Percentiles rank a stretch among this genome's conserved stretches.
These are phyloP conservation scores for Cladorrhinum samala DNA, from an alignment of 495 filamentous ascomycete genomes.

Conservation along the genomic window DNA sequence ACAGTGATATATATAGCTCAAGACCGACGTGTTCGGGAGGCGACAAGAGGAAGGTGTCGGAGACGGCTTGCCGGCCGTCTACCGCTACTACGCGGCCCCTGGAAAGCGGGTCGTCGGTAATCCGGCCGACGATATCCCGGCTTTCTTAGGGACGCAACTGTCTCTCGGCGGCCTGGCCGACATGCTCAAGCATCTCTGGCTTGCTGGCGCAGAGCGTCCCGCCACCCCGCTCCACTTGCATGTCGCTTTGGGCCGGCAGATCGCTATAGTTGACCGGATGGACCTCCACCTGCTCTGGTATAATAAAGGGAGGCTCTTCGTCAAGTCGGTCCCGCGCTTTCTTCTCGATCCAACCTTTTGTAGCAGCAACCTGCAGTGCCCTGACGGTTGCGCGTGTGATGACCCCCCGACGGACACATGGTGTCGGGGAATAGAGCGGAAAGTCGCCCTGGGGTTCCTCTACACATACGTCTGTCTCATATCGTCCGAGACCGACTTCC, in stretches of 20 bases:
- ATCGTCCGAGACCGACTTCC: too few species aligned
- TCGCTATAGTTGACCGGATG: too few species aligned
- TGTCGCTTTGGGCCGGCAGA: constrained; percentile 4
- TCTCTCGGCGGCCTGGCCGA: constrained; percentile 9
- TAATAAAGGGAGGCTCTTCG: too few species aligned
- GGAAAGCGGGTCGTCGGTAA: constrained; percentile 7
- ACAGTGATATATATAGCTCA: constrained; percentile 6
- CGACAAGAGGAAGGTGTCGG: neutral
- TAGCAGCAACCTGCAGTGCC: too few species aligned
- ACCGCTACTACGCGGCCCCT: constrained; percentile 6
- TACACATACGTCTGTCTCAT: too few species aligned
- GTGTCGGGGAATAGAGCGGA: too few species aligned
- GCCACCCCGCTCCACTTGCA: constrained; percentile 9
- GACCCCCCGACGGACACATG: too few species aligned
- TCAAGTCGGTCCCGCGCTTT: too few species aligned
- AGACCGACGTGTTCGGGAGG: constrained; percentile 5
- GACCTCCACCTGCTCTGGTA: too few species aligned
- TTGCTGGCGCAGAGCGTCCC: constrained; percentile 12
- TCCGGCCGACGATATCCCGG: constrained; percentile 7
- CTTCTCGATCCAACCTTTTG: too few species aligned
- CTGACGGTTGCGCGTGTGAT: too few species aligned
- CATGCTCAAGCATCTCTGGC: constrained; percentile 15
- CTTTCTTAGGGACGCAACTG: constrained; percentile 10
- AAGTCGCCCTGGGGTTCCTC: too few species aligned
- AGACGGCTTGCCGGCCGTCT: constrained; percentile 12